A percentile compares a stretch with the other conserved stretches of the same genome.
Evolutionary conservation across 352 stramenopile species (phyloP).

Genomic region (Phytopythium aichiense): DNA sequence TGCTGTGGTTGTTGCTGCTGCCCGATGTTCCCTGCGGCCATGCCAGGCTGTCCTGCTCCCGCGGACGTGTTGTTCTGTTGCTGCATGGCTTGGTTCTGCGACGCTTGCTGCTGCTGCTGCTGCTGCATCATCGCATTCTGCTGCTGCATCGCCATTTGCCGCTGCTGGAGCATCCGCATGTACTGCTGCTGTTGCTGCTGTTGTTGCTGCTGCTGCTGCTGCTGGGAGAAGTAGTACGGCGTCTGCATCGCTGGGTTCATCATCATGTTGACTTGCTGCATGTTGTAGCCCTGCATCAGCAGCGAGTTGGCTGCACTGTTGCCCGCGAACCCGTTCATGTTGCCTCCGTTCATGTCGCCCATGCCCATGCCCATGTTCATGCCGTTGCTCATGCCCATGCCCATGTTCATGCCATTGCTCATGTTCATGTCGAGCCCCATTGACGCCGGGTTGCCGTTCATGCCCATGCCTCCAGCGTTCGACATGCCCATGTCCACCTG

Average conservation of each 20-base stretch:
- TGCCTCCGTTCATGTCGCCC: slow-evolving; percentile 42
- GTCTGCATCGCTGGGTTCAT: slow-evolving; percentile 52
- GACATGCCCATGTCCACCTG: slow-evolving; percentile 19
- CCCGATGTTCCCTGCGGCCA: background rate
- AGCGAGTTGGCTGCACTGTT: slow-evolving; percentile 51
- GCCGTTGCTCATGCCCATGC: slow-evolving; percentile 51
- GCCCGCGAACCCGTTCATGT: slow-evolving; percentile 43
- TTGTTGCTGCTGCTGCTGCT: slow-evolving; percentile 74
- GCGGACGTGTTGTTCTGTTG: slow-evolving; percentile 15
- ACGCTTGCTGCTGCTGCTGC: slow-evolving; percentile 38
- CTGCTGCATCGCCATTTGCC: slow-evolving; percentile 35
- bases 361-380: slow-evolving; percentile 28
- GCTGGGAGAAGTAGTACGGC: slow-evolving; percentile 61
- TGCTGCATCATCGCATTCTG: slow-evolving; percentile 19
- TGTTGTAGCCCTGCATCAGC: slow-evolving; percentile 66
- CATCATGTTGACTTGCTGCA: slow-evolving; percentile 74
- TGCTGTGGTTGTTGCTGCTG: slow-evolving; percentile 27
- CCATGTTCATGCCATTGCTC: slow-evolving; percentile 34
- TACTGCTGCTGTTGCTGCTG: slow-evolving; percentile 35
- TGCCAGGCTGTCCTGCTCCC: slow-evolving; percentile 10
- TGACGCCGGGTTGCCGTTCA: slow-evolving; percentile 7
- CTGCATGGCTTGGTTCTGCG: slow-evolving; percentile 20
- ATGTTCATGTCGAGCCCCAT: slow-evolving; percentile 31
- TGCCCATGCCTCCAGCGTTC: slow-evolving; percentile 6
- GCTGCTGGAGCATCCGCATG: slow-evolving; percentile 60